These are phyloP conservation scores for Rhizopus arrhizus DNA, from an alignment of 371 early-diverging fungal species.

Conservation along the genomic window DNA sequence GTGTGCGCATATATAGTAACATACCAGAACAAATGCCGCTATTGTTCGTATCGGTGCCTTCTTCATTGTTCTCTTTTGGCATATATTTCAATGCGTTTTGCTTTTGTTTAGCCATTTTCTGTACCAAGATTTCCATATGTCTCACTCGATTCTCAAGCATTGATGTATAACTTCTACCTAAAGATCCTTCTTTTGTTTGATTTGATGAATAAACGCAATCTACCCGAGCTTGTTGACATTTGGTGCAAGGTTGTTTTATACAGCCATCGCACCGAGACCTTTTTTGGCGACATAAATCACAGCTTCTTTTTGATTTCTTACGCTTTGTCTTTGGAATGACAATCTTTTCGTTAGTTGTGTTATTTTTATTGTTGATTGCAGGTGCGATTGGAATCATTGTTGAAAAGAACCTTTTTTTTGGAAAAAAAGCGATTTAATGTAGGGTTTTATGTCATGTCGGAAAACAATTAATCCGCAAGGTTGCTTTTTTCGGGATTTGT, in stretches of 20 bases:
- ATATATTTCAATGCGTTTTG: background rate
- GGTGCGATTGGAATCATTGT: slow-evolving; percentile 30
- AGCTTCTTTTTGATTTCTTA: slow-evolving; percentile 30
- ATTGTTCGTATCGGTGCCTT: no score
- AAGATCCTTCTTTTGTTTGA: slow-evolving; percentile 42
- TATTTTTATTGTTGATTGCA: background rate
- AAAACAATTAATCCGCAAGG: no score
- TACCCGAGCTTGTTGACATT: slow-evolving; percentile 25
- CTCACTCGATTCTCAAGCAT: slow-evolving; percentile 34
- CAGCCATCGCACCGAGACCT: slow-evolving; percentile 35
- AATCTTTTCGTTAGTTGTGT: background rate
- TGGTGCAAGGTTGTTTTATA: slow-evolving; percentile 36
- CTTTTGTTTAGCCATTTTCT: slow-evolving; percentile 1
- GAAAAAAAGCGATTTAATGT: no score
- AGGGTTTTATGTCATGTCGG: no score
- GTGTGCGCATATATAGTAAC: no score
- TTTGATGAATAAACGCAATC: slow-evolving; percentile 36
- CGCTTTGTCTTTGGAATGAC: slow-evolving; percentile 19
- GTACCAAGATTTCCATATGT: slow-evolving; percentile 41
- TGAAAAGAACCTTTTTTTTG: no score
- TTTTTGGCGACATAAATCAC: slow-evolving; percentile 28
- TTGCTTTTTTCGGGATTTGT: no score
- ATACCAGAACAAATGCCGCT: no score
- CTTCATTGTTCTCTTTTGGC: background rate
- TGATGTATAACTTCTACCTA: slow-evolving; percentile 34